Conservation (phyloP, 176 grass and related monocot species). For the Oryza officinalis region DNA sequence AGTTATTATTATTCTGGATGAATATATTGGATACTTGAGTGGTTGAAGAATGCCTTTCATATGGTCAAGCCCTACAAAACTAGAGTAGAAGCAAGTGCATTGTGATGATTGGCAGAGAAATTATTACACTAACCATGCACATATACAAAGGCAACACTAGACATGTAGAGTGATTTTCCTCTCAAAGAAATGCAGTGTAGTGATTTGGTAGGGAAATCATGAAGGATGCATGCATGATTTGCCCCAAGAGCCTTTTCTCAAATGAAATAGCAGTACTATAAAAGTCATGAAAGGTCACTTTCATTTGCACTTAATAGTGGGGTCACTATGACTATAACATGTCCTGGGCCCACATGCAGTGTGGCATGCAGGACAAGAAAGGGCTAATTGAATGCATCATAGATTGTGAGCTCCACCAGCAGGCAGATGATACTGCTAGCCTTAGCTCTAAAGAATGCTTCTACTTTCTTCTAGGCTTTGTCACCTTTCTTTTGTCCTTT, state of each 20-base stretch:
- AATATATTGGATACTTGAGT: not conserved
- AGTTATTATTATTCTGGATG: not conserved
- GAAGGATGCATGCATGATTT: slow-evolving; percentile 41
- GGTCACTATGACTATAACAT: slow-evolving; percentile 16
- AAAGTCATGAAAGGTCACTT: slow-evolving; percentile 21
- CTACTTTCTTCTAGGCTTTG: slow-evolving; percentile 30
- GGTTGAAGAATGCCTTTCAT: slow-evolving; percentile 32
- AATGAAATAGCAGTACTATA: slow-evolving; percentile 31
- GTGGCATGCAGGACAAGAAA: not conserved
- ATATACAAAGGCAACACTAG: not conserved
- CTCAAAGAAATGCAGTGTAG: not conserved
- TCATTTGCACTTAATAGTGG: slow-evolving; percentile 36
- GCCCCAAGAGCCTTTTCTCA: slow-evolving; percentile 3
- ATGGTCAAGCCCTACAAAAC: slow-evolving; percentile 34
- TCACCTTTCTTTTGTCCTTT: slow-evolving; percentile 1
- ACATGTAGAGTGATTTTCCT: slow-evolving; percentile 5
- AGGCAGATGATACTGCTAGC: slow-evolving; percentile 19
- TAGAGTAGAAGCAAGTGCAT: slow-evolving; percentile 7
- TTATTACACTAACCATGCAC: slow-evolving; percentile 16
- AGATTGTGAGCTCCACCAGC: slow-evolving; percentile 16
- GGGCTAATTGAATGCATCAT: slow-evolving; percentile 20
- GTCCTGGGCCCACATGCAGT: slow-evolving; percentile 16
- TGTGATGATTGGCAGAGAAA: slow-evolving; percentile 27
- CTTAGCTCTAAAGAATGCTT: slow-evolving; percentile 40
- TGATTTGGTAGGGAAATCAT: slow-evolving; percentile 45